A percentile compares a stretch with the other conserved stretches of the same genome.
Evolutionary conservation across 176 grass and related monocot species (phyloP).

Genomic region (Aechmea fasciata): DNA sequence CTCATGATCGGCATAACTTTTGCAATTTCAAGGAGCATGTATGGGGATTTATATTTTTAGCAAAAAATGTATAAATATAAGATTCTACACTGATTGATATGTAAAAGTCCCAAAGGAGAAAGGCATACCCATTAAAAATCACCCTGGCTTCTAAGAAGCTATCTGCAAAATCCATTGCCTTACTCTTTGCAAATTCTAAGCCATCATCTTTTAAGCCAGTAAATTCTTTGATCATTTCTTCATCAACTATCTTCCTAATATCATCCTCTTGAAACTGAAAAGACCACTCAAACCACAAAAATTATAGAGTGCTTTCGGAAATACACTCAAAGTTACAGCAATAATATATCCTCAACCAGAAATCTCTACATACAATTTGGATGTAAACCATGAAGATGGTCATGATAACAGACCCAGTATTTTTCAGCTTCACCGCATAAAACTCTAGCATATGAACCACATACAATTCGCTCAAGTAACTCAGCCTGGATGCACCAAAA

Average conservation of each 20-base stretch:
- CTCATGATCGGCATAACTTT: neutral
- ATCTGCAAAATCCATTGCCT: conserved; percentile 30
- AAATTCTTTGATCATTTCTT: conserved; percentile 38
- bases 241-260: conserved; percentile 38
- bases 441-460: conserved; percentile 43
- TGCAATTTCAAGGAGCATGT: neutral
- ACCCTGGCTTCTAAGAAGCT: conserved; percentile 39
- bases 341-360: conserved; percentile 8
- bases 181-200: conserved; percentile 42
- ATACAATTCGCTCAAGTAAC: conserved; percentile 43
- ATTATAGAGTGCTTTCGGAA: neutral
- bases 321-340: neutral
- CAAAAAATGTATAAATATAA: too few relatives aligned
- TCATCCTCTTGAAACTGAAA: conserved; percentile 65
- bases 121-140: conserved; percentile 27
- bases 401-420: conserved; percentile 54
- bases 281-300: conserved; percentile 4
- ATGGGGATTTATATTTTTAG: neutral
- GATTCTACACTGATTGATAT: too few relatives aligned
- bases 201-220: conserved; percentile 26
- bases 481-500: conserved; percentile 39
- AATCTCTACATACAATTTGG: conserved; percentile 29
- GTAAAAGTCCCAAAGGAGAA: neutral
- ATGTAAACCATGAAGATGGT: conserved; percentile 15
- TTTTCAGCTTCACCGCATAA: conserved; percentile 56